These are phyloP conservation scores for Trifolium pratense DNA, from an alignment of 306 rosid species.

Conservation along the genomic window DNA sequence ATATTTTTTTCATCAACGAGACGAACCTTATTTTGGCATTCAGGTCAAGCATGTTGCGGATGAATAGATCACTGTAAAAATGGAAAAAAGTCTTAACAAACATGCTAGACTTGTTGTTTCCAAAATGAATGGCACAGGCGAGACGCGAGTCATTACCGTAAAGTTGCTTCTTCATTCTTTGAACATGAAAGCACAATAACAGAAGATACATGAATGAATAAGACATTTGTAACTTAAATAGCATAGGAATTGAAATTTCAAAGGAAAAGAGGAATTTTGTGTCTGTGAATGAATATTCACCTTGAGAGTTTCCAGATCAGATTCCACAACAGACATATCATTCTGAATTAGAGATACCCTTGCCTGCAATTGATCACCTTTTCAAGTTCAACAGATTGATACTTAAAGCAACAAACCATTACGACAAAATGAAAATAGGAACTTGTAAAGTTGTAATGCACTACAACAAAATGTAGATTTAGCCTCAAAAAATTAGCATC, in stretches of 20 bases:
- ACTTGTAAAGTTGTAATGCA: no score
- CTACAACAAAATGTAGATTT: no score
- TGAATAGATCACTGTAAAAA: constrained; percentile 64
- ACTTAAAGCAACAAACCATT: constrained; percentile 4
- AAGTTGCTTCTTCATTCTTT: constrained; percentile 57
- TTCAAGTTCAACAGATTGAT: constrained; percentile 3
- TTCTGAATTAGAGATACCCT: constrained; percentile 67
- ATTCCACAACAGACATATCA: constrained; percentile 57
- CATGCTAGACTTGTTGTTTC: background rate
- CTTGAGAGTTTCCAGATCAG: constrained; percentile 73
- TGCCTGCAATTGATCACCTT: constrained; percentile 50
- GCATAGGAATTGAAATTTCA: constrained; percentile 3
- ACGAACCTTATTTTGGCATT: constrained; percentile 69
- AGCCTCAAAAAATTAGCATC: no score
- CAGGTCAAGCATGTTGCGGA: constrained; percentile 58
- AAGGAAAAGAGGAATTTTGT: background rate
- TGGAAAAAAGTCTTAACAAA: background rate
- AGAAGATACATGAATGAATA: constrained; percentile 28
- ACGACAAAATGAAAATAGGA: background rate
- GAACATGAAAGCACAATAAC: constrained; percentile 41
- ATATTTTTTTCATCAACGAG: constrained; percentile 18
- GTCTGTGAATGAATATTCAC: constrained; percentile 38
- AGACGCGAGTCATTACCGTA: constrained; percentile 49
- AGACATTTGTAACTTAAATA: constrained; percentile 10
- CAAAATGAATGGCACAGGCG: constrained; percentile 14